These are phyloP conservation scores for Plasmodium blacklocki DNA, from an alignment of 169 alveolate genomes.

Conservation along the genomic window DNA sequence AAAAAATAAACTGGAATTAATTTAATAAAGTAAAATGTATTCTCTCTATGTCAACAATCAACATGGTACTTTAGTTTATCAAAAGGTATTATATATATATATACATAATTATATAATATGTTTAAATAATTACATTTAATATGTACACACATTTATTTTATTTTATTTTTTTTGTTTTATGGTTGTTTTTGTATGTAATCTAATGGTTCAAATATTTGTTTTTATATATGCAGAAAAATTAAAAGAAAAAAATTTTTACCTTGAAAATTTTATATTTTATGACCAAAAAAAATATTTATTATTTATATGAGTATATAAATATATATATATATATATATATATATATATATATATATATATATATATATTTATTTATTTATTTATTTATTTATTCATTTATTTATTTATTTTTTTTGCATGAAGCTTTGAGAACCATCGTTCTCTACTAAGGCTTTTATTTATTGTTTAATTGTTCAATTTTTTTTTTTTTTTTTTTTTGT, in stretches of 20 bases:
- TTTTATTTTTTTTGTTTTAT: neutral
- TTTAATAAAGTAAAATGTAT: constrained; percentile 74
- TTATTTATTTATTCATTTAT: neutral
- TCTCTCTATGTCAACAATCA: constrained; percentile 93
- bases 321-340: neutral
- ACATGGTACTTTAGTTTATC: constrained; percentile 94
- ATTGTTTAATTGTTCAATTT: neutral
- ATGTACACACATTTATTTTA: no score
- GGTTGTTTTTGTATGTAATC: neutral
- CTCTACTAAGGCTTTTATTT: neutral
- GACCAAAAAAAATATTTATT: no score
- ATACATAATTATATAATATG: neutral
- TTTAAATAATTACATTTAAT: neutral
- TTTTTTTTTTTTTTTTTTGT: neutral
- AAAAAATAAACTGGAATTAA: constrained; percentile 5
- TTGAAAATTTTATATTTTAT: no score
- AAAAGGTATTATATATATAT: constrained; percentile 84
- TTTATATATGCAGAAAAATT: no score
- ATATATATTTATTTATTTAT: neutral
- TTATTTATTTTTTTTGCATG: neutral
- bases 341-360: neutral
- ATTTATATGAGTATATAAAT: no score
- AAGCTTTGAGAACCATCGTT: neutral
- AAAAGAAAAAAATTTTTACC: no score
- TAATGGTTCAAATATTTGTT: no score